Conservation (phyloP, 495 filamentous ascomycete species). For the Chaetomium tenue region DNA sequence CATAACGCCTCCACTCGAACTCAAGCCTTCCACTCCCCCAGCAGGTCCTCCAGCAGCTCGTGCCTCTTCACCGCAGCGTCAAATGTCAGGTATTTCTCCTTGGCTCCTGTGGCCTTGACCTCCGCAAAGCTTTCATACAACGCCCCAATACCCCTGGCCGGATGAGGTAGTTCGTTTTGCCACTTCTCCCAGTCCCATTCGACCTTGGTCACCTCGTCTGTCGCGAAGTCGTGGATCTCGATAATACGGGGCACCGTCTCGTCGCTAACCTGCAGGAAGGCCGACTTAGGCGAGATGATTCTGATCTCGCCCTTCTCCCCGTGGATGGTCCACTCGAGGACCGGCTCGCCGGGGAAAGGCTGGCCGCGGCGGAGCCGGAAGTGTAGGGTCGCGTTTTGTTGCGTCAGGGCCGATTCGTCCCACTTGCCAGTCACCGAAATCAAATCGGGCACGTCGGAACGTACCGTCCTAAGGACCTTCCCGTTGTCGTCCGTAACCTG, state of each 20-base stretch:
- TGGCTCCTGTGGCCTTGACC: slow-evolving; percentile 10
- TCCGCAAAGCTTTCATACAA: slow-evolving; percentile 52
- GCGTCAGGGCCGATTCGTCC: slow-evolving; percentile 31
- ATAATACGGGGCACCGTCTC: slow-evolving; percentile 39
- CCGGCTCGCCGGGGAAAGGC: slow-evolving; percentile 48
- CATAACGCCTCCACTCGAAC: background rate
- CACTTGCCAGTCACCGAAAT: slow-evolving; percentile 50
- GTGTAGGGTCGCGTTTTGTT: slow-evolving; percentile 41
- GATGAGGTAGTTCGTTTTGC: slow-evolving; percentile 38
- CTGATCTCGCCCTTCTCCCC: slow-evolving; percentile 57
- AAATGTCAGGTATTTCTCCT: slow-evolving; percentile 39
- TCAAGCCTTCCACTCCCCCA: slow-evolving; percentile 25
- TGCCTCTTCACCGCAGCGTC: slow-evolving; percentile 46
- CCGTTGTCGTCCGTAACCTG: slow-evolving; percentile 34
- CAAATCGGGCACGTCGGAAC: slow-evolving; percentile 47
- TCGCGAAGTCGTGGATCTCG: slow-evolving; percentile 44
- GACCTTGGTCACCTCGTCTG: slow-evolving; percentile 43
- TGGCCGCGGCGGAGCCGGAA: slow-evolving; percentile 50
- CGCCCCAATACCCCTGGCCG: slow-evolving; percentile 45
- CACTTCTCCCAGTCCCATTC: slow-evolving; percentile 46
- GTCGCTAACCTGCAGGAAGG: slow-evolving; percentile 41
- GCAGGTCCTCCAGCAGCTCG: slow-evolving; percentile 34
- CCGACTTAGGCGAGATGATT: slow-evolving; percentile 36
- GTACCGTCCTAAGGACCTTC: slow-evolving; percentile 31
- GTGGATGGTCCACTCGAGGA: slow-evolving; percentile 54